Evolutionary conservation across 2,329 filamentous ascomycete species (phyloP).

Genomic region (Talaromyces sp.): DNA sequence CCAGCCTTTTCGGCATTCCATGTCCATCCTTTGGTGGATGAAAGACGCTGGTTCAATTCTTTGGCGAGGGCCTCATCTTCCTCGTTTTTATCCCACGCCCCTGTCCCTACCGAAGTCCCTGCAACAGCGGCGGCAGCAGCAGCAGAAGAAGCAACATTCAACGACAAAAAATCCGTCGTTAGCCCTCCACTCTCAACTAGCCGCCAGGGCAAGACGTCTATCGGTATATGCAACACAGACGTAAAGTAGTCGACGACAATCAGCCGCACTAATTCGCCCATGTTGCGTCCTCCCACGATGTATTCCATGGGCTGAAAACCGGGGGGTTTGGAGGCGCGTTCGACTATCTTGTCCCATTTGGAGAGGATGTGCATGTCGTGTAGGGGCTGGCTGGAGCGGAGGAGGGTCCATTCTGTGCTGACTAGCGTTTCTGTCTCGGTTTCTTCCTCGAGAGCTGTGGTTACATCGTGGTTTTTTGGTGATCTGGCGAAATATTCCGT

Average conservation of each 20-base stretch:
- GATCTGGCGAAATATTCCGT: slow-evolving; percentile 23
- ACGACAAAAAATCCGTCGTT: slow-evolving; percentile 49
- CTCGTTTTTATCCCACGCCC: slow-evolving; percentile 10
- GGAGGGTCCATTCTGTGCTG: slow-evolving; percentile 78
- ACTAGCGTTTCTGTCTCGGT: slow-evolving; percentile 61
- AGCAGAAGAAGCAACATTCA: slow-evolving; percentile 54
- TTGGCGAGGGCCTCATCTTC: slow-evolving; percentile 47
- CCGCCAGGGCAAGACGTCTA: slow-evolving; percentile 48
- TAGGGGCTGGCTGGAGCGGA: slow-evolving; percentile 63
- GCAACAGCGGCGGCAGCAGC: background rate
- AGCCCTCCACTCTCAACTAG: slow-evolving; percentile 10
- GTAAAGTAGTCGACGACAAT: slow-evolving; percentile 61
- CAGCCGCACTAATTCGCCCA: slow-evolving; percentile 68
- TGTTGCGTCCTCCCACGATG: slow-evolving; percentile 69
- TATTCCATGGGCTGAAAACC: slow-evolving; percentile 77
- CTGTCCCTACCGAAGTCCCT: background rate
- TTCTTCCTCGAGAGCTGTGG: slow-evolving; percentile 25
- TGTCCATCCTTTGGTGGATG: slow-evolving; percentile 42
- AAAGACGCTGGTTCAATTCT: slow-evolving; percentile 49
- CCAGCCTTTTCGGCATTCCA: slow-evolving; percentile 62
- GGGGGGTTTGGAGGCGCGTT: slow-evolving; percentile 59
- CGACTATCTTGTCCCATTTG: slow-evolving; percentile 63
- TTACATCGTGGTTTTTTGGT: slow-evolving; percentile 25
- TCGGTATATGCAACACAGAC: slow-evolving; percentile 37
- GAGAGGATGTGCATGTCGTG: slow-evolving; percentile 59